Conservation (phyloP, 805 yeast genomes). For the Yarrowia sp. region DNA sequence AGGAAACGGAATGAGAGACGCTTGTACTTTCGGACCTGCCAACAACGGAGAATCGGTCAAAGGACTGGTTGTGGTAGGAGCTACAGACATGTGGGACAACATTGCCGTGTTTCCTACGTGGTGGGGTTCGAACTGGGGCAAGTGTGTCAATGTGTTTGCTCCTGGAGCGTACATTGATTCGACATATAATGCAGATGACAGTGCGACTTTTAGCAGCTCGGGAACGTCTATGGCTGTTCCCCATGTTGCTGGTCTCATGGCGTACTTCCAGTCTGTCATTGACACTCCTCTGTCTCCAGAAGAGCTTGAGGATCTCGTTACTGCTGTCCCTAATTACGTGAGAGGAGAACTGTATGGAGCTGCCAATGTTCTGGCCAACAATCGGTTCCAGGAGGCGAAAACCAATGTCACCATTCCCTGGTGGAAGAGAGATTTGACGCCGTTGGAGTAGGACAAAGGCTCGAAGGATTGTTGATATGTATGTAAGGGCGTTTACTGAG, state of each 20-base stretch:
- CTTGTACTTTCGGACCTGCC: conserved; percentile 32
- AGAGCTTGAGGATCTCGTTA: conserved; percentile 19
- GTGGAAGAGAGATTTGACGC: background rate
- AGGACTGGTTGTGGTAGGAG: conserved; percentile 36
- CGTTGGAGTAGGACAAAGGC: too few relatives aligned
- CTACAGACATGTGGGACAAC: conserved; percentile 34
- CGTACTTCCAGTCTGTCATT: conserved; percentile 62
- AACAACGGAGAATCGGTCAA: conserved; percentile 24
- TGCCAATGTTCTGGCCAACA: conserved; percentile 18
- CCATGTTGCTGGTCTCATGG: conserved; percentile 86
- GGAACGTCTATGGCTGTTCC: conserved; percentile 99
- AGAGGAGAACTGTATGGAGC: conserved; percentile 29
- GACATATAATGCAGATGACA: conserved; percentile 47
- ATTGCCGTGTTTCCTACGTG: conserved; percentile 15
- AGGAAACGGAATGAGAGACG: conserved; percentile 25
- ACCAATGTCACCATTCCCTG: background rate
- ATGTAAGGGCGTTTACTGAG: too few relatives aligned
- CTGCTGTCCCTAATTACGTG: conserved; percentile 10
- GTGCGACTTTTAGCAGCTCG: conserved; percentile 52
- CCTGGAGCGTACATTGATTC: conserved; percentile 93
- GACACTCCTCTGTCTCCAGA: conserved; percentile 17
- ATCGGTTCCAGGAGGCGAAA: conserved; percentile 46
- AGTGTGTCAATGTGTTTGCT: conserved; percentile 94
- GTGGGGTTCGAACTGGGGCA: conserved; percentile 56
- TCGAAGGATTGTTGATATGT: too few relatives aligned